Percentiles rank a stretch among this genome's conserved stretches.
These are phyloP conservation scores for Trichophaea hybrida DNA, from an alignment of 2,329 filamentous ascomycete genomes.

Conservation along the genomic window DNA sequence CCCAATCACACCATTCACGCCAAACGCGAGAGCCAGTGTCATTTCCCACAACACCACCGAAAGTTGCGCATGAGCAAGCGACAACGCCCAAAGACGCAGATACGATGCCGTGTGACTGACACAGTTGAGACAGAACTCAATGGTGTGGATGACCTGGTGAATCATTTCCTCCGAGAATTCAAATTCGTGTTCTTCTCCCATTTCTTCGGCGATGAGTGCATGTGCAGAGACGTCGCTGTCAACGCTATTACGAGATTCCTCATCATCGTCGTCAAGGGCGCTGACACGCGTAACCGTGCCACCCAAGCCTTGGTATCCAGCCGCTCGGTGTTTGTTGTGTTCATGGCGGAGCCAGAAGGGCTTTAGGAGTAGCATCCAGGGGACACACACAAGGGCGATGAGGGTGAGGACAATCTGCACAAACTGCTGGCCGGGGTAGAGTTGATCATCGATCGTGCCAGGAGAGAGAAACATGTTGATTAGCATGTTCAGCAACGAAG, in stretches of 20 bases:
- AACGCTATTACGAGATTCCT: slow-evolving; percentile 48
- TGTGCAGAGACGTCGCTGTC: slow-evolving; percentile 61
- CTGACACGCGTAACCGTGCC: slow-evolving; percentile 47
- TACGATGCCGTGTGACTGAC: slow-evolving; percentile 98
- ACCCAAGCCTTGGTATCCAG: slow-evolving; percentile 85
- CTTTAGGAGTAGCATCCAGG: slow-evolving; percentile 83
- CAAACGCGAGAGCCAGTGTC: slow-evolving; percentile 71
- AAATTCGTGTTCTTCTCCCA: slow-evolving; percentile 89
- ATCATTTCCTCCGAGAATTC: slow-evolving; percentile 98
- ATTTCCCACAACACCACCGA: slow-evolving; percentile 93
- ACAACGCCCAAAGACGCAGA: slow-evolving; percentile 93
- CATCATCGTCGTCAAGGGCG: slow-evolving; percentile 72
- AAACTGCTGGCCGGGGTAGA: slow-evolving; percentile 62
- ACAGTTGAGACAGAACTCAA: slow-evolving; percentile 98
- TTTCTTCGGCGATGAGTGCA: slow-evolving; percentile 77
- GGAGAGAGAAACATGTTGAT: slow-evolving; percentile 99
- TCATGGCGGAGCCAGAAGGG: slow-evolving; percentile 89
- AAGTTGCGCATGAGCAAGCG: slow-evolving; percentile 92
- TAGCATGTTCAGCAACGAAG: slow-evolving; percentile 91
- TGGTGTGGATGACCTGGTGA: slow-evolving; percentile 96
- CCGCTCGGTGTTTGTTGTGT: slow-evolving; percentile 72
- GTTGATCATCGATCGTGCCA: slow-evolving; percentile 54
- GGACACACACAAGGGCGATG: slow-evolving; percentile 73
- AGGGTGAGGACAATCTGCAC: slow-evolving; percentile 70
- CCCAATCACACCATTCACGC: slow-evolving; percentile 49